Percentiles rank a stretch among this genome's conserved stretches.
These are phyloP conservation scores for Ogataea corticis DNA, from an alignment of 805 yeast species.

Conservation along the genomic window DNA sequence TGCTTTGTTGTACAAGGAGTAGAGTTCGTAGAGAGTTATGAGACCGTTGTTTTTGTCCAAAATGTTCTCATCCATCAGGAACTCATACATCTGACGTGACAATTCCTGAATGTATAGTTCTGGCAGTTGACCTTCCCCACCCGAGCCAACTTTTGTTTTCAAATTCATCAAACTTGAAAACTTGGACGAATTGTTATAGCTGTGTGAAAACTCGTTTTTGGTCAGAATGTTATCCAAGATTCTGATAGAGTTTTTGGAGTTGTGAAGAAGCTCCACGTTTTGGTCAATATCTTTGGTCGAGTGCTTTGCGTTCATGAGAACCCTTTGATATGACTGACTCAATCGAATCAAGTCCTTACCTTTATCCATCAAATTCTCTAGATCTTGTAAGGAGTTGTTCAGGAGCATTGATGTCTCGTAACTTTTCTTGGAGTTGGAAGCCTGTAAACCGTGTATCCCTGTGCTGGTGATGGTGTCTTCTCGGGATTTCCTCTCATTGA, in stretches of 20 bases:
- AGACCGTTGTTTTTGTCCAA: constrained; percentile 56
- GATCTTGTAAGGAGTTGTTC: constrained; percentile 69
- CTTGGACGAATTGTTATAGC: constrained; percentile 23
- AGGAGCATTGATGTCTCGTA: constrained; percentile 61
- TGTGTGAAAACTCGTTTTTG: constrained; percentile 28
- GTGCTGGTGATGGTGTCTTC: constrained; percentile 29
- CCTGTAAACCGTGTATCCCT: constrained; percentile 75
- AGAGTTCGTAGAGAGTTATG: constrained; percentile 62
- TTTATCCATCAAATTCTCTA: constrained; percentile 73
- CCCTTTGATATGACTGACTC: constrained; percentile 43
- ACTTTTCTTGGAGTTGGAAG: constrained; percentile 52
- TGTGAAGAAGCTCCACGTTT: constrained; percentile 28
- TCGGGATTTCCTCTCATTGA: background rate
- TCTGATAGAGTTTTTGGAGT: constrained; percentile 31
- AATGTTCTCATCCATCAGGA: constrained; percentile 45
- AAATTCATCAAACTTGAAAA: constrained; percentile 21
- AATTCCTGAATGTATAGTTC: constrained; percentile 54
- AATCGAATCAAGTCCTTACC: constrained; percentile 70
- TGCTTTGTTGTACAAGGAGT: constrained; percentile 61
- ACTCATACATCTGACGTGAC: constrained; percentile 79
- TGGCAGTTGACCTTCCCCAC: constrained; percentile 20
- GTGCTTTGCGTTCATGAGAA: constrained; percentile 19
- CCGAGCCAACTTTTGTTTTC: constrained; percentile 10
- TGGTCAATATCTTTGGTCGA: constrained; percentile 23
- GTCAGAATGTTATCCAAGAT: constrained; percentile 31